These are phyloP conservation scores for Niebla homalea DNA, from an alignment of 495 filamentous ascomycete genomes.

Conservation along the genomic window DNA sequence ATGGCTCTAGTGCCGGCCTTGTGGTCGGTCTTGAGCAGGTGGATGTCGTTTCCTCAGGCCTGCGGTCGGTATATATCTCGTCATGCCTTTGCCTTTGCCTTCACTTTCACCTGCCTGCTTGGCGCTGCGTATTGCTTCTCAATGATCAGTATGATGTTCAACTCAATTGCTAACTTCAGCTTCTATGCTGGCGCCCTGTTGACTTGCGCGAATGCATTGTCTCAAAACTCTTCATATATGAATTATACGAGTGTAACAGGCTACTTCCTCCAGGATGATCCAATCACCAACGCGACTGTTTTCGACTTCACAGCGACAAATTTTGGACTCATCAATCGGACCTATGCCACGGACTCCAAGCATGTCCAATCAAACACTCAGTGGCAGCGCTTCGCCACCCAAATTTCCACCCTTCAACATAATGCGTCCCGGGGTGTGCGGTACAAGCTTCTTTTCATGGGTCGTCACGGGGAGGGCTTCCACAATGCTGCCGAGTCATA, in stretches of 20 bases:
- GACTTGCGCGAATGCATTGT: background rate
- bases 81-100: too few species aligned
- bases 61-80: too few species aligned
- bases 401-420: slow-evolving; percentile 42
- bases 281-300: slow-evolving; percentile 41
- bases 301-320: slow-evolving; percentile 59
- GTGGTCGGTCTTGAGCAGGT: too few species aligned
- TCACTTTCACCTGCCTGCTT: too few species aligned
- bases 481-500: slow-evolving; percentile 52
- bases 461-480: slow-evolving; percentile 57
- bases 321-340: slow-evolving; percentile 51
- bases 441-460: slow-evolving; percentile 60
- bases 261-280: slow-evolving; percentile 60
- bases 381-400: slow-evolving; percentile 52
- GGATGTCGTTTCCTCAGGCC: too few species aligned
- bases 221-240: slow-evolving; percentile 16
- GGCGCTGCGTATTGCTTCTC: too few species aligned
- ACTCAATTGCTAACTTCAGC: too few species aligned
- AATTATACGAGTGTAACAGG: slow-evolving; percentile 53
- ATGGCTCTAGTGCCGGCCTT: too few species aligned
- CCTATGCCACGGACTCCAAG: slow-evolving; percentile 36
- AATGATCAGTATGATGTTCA: too few species aligned
- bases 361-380: slow-evolving; percentile 31
- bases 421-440: slow-evolving; percentile 32
- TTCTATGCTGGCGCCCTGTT: too few species aligned